Base-by-base conservation (phyloP, 768 basidiomycete genomes). In the Pisolithus orientalis region DNA sequence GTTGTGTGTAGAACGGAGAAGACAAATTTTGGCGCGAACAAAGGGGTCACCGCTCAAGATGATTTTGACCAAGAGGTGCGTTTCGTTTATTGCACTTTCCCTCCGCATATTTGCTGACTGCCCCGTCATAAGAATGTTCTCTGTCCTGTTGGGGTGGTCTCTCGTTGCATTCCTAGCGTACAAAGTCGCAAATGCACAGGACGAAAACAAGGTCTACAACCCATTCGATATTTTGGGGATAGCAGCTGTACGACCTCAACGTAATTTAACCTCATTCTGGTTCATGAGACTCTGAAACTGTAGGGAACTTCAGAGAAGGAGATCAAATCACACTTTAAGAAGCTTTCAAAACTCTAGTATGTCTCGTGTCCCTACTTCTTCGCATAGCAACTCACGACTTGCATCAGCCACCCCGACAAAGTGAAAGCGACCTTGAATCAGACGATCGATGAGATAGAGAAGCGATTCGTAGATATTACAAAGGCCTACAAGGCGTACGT, bases 401-500 rank as follows among this genome's bases (percentile, higher is more conserved):
- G 27, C 44, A 39, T 45, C 13, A 98, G 94, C 68, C 96, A 98
- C 66, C 96, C 96, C 0, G 96, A 99, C 76, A 98, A 98, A 74
- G 90, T 94, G 55, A 86, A 83, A 63, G 80, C 88, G 9, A 78
- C 83, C 0, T 80, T 75, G 2, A 93, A 96, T 63, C 75, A 92
- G 59, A 97, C 94, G 0, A 75, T 85, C 38, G 95, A 97, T 64
- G 79, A 82, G 6, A 93, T 92, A 31, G 88, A 89, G 59, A 78
- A 84, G 49, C 82, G 82, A 53, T 99, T 96, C 67, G 90, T 98
- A 21, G 81, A 90, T 21, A 75, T 99, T 38, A 98, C 96, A 7
- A 99, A 98, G 67, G 96, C 96, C 4, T 99, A 99, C 74, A 99
- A 99, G 75, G 72, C 95, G 82, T 90, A 52, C 54, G 87, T 69